Evolutionary conservation across 805 yeast genomes (phyloP).

Genomic region (Wickerhamiella shivajii): DNA sequence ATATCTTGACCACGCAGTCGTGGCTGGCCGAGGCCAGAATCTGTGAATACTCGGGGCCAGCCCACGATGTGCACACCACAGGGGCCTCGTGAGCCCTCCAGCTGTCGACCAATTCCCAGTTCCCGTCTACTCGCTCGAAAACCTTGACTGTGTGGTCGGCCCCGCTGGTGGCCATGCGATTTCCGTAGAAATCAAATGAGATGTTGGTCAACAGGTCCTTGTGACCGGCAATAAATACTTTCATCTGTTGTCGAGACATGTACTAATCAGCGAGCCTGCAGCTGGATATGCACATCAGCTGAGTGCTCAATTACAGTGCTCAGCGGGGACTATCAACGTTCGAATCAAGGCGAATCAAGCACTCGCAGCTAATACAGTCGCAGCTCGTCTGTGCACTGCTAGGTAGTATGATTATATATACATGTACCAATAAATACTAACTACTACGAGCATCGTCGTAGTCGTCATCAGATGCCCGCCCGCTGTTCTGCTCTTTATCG

Average conservation of each 20-base stretch:
- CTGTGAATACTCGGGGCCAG: conserved; percentile 87
- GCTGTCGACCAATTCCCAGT: conserved; percentile 74
- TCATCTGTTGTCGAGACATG: too few relatives aligned
- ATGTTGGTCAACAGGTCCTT: conserved; percentile 86
- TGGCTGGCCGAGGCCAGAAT: conserved; percentile 76
- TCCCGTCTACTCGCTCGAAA: conserved; percentile 49
- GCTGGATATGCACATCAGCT: too few relatives aligned
- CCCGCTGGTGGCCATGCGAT: conserved; percentile 83
- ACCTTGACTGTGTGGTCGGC: conserved; percentile 89
- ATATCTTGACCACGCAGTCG: conserved; percentile 75
- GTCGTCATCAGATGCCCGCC: too few relatives aligned
- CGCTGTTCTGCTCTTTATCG: background rate
- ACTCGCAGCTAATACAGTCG: too few relatives aligned
- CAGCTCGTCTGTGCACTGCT: too few relatives aligned
- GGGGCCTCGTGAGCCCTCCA: conserved; percentile 95
- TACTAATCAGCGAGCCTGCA: too few relatives aligned
- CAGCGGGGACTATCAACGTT: too few relatives aligned
- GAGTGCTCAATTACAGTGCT: too few relatives aligned
- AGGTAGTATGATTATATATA: too few relatives aligned
- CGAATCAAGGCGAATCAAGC: too few relatives aligned
- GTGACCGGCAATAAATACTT: conserved; percentile 78
- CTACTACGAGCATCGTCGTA: too few relatives aligned
- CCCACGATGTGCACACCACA: conserved; percentile 75
- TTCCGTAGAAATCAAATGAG: conserved; percentile 80
- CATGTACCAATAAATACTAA: too few relatives aligned